Evolutionary conservation across 1,284 basidiomycete genomes (phyloP), one percentile per base, ranked within the genome.

Genomic region (Austropuccinia psidii): DNA sequence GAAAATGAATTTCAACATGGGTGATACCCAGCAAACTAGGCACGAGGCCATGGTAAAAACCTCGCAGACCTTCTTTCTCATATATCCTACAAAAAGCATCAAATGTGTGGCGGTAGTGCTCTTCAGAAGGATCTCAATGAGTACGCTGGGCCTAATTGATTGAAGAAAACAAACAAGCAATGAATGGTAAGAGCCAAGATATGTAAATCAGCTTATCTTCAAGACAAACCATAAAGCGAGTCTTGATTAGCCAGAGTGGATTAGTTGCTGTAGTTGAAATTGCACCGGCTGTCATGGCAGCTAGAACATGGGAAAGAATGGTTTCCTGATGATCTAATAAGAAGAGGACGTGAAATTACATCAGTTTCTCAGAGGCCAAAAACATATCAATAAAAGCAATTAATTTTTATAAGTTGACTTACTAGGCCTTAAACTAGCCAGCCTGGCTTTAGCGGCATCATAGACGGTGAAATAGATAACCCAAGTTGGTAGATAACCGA

Each of bases 381-480:
- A n/a, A n/a, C n/a, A n/a, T n/a, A n/a, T n/a, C n/a, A n/a, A n/a
- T n/a, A n/a, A n/a, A n/a, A n/a, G n/a, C n/a, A n/a, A n/a, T n/a
- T n/a, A n/a, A n/a, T n/a, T n/a, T n/a, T n/a, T n/a, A n/a, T n/a
- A n/a, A n/a, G n/a, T 45, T 27, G 55, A 55, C 55, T 45, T 21
- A 52, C 60, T 74, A 21, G 67, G 77, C 78, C 74, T 81, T 79
- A 78, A 78, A 76, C 88, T 87, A 49, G 90, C 90, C 78, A 93
- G 88, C 41, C 84, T 82, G 29, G 86, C 86, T 84, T 96, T 96
- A 81, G 93, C 90, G 75, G 89, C 87, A 82, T 97, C 93, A 82
- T 96, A 96, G 21, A 97, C 91, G n/a, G 91, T 88, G 81, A 97
- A 97, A 82, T 96, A 97, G 77, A 97, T 97, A 31, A 92, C 93